These are phyloP conservation scores for Pseudogymnoascus sp. DNA, from an alignment of 2,329 filamentous ascomycete species.

Conservation along the genomic window DNA sequence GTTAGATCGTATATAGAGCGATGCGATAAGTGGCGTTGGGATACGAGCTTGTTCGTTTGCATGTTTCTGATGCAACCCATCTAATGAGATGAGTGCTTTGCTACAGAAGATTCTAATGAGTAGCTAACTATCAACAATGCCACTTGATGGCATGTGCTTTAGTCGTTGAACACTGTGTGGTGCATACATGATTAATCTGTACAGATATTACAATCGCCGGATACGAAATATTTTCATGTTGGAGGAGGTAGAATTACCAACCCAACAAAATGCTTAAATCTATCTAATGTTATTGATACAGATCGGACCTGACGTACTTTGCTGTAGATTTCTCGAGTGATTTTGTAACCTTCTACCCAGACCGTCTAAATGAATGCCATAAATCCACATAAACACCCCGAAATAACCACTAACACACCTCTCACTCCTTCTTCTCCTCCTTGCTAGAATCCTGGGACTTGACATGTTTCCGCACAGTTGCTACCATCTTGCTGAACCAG, in stretches of 20 bases:
- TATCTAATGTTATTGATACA: not conserved
- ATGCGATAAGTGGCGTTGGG: not conserved
- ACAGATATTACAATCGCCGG: not conserved
- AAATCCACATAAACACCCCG: not conserved
- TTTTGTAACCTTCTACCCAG: not conserved
- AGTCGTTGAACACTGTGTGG: not conserved
- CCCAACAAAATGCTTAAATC: not conserved
- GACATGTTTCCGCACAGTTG: constrained; percentile 1
- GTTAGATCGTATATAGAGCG: not conserved
- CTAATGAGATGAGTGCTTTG: not conserved
- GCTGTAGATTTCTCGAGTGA: not conserved
- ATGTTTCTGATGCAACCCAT: constrained; percentile 31
- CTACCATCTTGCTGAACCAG: constrained; percentile 80
- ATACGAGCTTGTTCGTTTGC: not conserved
- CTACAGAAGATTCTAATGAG: not conserved
- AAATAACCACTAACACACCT: not conserved
- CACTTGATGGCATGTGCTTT: not conserved
- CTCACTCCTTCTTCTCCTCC: not conserved
- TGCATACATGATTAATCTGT: not conserved
- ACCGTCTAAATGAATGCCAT: not conserved
- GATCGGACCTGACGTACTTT: not conserved
- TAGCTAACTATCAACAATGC: not conserved
- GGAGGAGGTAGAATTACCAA: constrained; percentile 17
- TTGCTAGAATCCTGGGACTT: not conserved
- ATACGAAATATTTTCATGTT: not conserved